phyloP scores from a whole-genome alignment of 129 eudicot species.

The Lactuca sativa region DNA sequence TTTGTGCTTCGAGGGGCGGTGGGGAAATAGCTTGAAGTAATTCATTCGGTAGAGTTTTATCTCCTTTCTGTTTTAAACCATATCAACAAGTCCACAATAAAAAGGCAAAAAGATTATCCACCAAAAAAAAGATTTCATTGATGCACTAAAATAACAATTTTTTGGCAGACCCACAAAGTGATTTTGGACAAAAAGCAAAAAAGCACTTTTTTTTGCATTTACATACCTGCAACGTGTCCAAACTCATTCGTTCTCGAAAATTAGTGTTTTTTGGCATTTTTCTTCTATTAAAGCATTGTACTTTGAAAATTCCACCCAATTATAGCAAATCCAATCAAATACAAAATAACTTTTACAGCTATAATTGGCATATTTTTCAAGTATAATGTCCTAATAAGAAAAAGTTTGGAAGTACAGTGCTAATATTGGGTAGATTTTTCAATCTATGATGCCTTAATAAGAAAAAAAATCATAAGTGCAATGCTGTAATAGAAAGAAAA shows the following conservation, averaged over 20 bases:
- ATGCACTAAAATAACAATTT: background rate
- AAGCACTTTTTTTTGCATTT: slow-evolving; percentile 9
- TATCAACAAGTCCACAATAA: slow-evolving; percentile 13
- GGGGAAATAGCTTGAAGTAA: slow-evolving; percentile 79
- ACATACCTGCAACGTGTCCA: slow-evolving; percentile 6
- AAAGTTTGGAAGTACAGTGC: background rate
- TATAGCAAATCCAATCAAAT: background rate
- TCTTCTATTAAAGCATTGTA: background rate
- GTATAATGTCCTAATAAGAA: background rate
- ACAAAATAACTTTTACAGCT: background rate
- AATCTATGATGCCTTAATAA: background rate
- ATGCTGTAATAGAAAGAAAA: background rate
- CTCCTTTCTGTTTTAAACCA: slow-evolving; percentile 69
- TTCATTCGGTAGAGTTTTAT: slow-evolving; percentile 78
- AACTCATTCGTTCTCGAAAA: slow-evolving; percentile 1
- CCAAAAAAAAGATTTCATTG: background rate
- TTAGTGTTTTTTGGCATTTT: slow-evolving; percentile 1
- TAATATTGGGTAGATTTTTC: background rate
- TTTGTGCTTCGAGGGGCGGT: slow-evolving; percentile 77
- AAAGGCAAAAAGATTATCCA: slow-evolving; percentile 5
- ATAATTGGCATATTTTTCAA: background rate
- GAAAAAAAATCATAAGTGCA: background rate
- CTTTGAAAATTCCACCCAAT: background rate
- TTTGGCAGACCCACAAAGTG: background rate
- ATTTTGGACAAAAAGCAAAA: background rate